Evolutionary conservation across 176 grass and related monocot species (phyloP), one percentile per base, ranked within the genome.

Genomic region (Ensete ventricosum): DNA sequence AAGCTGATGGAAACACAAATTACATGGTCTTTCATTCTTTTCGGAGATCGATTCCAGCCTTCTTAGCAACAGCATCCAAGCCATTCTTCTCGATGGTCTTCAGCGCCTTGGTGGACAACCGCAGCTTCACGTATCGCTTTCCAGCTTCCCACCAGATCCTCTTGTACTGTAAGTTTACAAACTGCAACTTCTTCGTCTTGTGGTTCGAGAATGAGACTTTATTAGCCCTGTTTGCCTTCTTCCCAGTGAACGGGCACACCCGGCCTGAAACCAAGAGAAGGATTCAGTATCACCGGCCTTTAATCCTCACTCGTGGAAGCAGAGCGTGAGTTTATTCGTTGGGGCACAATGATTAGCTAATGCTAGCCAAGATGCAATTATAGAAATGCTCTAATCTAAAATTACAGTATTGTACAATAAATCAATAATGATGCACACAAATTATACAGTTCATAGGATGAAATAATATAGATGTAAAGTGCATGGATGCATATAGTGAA

Each of bases 151-250:
- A 96, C 93, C 93, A 92, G 64, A 96, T 60, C 70, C 78, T 96
- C 83, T 96, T 96, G 85, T 90, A 92, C 84, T 92, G 93, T 73
- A 96, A 79, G 77, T 90, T 96, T 11, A 96, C 93, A 74, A 96
- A 90, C 25, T 96, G 89, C 81, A 92, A 77, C 79, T 84, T 96
- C 93, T 96, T 96, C 1, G 87, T 89, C 76, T 92, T 92, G 79
- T 88, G 85, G 52, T 96, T 96, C 53, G 89, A 96, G 83, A 92
- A 96, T 10, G 93, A 90, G 34, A 92, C 89, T 62, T 88, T 89
- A 76, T 96, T 96, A 8, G 90, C 88, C 19, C 67, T 81, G 81
- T 96, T 96, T 0, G 89, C 87, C 81, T 82, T 96, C 79, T 96
- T 96, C 24, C 80, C 85, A 3, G 82, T 80, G 60, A 92, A 96